Evolutionary conservation across 192 early-diverging fungal species (phyloP), one percentile per base, ranked within the genome.

Genomic region (Radiomyces spectabilis): DNA sequence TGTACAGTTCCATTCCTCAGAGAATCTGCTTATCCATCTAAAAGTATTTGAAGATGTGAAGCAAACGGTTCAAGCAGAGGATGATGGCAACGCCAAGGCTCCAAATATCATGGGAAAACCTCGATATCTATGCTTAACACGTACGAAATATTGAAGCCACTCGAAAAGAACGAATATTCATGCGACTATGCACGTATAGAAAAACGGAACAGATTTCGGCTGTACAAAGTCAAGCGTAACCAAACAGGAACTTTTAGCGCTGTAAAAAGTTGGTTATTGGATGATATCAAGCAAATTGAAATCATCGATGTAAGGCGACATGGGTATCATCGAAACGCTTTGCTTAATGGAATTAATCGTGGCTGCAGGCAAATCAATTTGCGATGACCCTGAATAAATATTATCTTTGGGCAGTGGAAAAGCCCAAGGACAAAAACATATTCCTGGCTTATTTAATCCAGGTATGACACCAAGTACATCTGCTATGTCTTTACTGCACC

Each of bases 41-140:
- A 81, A 81, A 57, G 67, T 76, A 30, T 72, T 70, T 38, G 76
- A 81, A 37, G 79, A 81, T 52, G 57, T 57, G 25, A 63, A 58
- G 16, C 55, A 51, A 39, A n/a, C n/a, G n/a, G n/a, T n/a, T n/a
- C n/a, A n/a, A n/a, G 50, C 46, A 65, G 47, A 65, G 49, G 35
- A 32, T 24, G 32, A 57, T 63, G 51, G 30, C 32, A 15, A 57
- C 49, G 8, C 31, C 38, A 1, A 43, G 57, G 57, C 55, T 9
- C 41, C 55, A 44, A 67, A 69, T 21, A 65, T 74, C 49, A 68
- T 74, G 37, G 68, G 61, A 43, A 81, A 75, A 31, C 68, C 69
- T 33, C 63, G 79, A 39, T 81, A 78, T 53, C 61, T 81, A 13
- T 71, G 76, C 34, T 49, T 78, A 43, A 74, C 79, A 24, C 68